Conservation (phyloP, 768 basidiomycete genomes). For the Russula compacta region DNA sequence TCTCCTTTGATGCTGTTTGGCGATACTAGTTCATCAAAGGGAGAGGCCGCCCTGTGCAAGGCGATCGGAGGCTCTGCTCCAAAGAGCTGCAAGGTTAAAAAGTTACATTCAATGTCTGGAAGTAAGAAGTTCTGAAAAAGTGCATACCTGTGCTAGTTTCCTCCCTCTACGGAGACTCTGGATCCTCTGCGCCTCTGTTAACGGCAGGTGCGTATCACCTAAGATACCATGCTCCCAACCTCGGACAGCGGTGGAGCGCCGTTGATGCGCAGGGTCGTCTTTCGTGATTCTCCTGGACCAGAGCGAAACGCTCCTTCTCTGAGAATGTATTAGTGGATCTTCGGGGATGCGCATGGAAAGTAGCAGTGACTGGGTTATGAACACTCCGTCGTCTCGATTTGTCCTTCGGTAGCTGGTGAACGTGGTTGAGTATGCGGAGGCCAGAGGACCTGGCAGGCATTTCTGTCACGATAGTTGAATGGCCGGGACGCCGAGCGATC, state of each 20-base stretch:
- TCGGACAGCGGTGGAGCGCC: background rate
- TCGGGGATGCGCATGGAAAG: background rate
- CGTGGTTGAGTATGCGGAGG: background rate
- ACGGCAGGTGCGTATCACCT: background rate
- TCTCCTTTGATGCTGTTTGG: constrained; percentile 16
- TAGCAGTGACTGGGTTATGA: background rate
- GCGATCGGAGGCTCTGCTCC: constrained; percentile 40
- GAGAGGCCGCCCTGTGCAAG: constrained; percentile 31
- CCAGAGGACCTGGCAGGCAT: constrained; percentile 9
- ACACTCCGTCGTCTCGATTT: constrained; percentile 3
- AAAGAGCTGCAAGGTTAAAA: constrained; percentile 32
- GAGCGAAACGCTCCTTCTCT: constrained; percentile 28
- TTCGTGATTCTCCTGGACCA: constrained; percentile 18
- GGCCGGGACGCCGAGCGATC: background rate
- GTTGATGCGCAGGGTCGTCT: background rate
- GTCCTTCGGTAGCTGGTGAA: constrained; percentile 1
- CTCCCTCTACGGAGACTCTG: constrained; percentile 38
- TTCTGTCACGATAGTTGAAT: background rate
- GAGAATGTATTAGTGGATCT: background rate
- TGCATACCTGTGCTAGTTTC: constrained; percentile 43
- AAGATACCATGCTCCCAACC: constrained; percentile 1
- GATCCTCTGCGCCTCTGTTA: constrained; percentile 30
- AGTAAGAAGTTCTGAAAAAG: background rate
- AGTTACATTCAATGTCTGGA: background rate
- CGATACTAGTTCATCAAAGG: constrained; percentile 15